Conservation (phyloP, 2,329 filamentous ascomycete species). For the Fusarium mundagurra region DNA sequence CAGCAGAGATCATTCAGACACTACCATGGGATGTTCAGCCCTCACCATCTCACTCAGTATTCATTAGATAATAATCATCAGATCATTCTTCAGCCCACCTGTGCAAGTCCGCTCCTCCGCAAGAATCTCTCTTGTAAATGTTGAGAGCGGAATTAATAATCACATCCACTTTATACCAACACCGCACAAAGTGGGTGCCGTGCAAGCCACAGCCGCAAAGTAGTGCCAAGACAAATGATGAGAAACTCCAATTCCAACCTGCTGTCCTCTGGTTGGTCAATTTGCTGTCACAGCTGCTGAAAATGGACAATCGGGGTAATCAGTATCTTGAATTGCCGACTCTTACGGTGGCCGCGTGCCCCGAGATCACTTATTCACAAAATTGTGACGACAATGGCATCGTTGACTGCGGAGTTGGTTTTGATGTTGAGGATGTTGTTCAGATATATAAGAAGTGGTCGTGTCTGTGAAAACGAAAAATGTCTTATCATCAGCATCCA, state of each 20-base stretch:
- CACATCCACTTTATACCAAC: conserved; percentile 3
- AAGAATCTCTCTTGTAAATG: neutral
- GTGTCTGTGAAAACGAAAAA: neutral
- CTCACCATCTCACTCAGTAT: neutral
- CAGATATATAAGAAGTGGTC: conserved; percentile 25
- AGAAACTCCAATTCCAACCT: conserved; percentile 21
- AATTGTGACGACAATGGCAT: neutral
- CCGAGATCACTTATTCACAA: conserved; percentile 20
- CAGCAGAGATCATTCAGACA: neutral
- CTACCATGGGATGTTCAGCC: neutral
- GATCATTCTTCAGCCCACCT: neutral
- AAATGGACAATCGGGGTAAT: conserved; percentile 28
- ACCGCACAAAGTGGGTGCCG: neutral
- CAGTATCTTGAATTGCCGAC: conserved; percentile 7
- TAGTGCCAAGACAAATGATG: conserved; percentile 18
- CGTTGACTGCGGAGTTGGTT: conserved; percentile 18
- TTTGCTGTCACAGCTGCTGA: neutral
- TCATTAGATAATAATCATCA: neutral
- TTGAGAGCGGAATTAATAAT: conserved; percentile 40
- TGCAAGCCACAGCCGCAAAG: conserved; percentile 30
- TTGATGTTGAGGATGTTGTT: neutral
- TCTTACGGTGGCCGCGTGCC: conserved; percentile 7
- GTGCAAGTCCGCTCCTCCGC: conserved; percentile 41
- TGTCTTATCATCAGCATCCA: conserved; percentile 13
- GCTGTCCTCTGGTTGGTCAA: conserved; percentile 9